Percentiles rank a stretch among this genome's conserved stretches.
Evolutionary conservation across 805 yeast species (phyloP).

Genomic region (Spencermartinsiella europaea): DNA sequence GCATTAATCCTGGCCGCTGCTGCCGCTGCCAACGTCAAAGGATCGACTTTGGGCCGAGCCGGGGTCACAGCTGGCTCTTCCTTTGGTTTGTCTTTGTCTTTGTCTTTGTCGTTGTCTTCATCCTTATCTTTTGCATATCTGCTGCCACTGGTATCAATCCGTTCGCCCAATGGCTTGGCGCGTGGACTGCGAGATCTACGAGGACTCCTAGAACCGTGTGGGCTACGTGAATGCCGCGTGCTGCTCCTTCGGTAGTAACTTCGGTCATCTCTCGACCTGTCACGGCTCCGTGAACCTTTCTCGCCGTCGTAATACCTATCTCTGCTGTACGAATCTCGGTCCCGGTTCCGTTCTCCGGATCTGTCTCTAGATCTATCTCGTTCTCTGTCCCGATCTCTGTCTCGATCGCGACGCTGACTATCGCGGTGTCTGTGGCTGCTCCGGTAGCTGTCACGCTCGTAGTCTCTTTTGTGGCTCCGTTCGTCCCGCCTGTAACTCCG

Average conservation of each 20-base stretch:
- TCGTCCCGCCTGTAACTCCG: background rate
- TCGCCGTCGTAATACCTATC: constrained; percentile 8
- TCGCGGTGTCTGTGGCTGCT: constrained; percentile 4
- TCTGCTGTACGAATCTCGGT: constrained; percentile 13
- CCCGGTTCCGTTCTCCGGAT: no score
- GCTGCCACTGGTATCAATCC: background rate
- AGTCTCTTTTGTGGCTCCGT: constrained; percentile 3
- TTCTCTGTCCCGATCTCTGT: constrained; percentile 13
- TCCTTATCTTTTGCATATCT: background rate
- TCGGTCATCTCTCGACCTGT: constrained; percentile 9
- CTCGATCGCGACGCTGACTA: constrained; percentile 8
- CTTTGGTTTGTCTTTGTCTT: background rate
- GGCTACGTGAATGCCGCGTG: constrained; percentile 12
- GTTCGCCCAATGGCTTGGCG: constrained; percentile 6
- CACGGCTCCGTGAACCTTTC: constrained; percentile 5
- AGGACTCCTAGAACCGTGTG: constrained; percentile 11
- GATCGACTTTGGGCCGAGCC: constrained; percentile 19
- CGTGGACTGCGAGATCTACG: constrained; percentile 6
- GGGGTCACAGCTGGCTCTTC: background rate
- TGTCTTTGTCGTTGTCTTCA: background rate
- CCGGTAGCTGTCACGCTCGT: constrained; percentile 12
- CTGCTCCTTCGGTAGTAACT: no score
- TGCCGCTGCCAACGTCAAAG: constrained; percentile 29
- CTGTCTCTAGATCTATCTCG: no score
- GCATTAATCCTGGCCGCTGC: constrained; percentile 33